phyloP scores from a whole-genome alignment of 768 basidiomycete species.

The Termitomyces heimii region DNA sequence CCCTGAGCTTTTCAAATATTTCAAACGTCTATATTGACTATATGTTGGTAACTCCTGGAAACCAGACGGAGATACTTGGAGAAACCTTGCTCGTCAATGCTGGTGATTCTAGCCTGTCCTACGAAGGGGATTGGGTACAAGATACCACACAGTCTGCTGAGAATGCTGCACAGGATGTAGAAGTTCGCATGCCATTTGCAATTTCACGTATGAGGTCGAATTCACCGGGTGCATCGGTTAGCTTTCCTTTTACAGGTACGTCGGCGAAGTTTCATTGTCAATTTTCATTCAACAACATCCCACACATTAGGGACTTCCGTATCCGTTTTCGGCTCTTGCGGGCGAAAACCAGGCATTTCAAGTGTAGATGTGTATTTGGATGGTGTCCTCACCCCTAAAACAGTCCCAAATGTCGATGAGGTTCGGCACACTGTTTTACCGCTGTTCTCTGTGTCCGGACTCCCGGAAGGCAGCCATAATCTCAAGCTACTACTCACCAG shows the following conservation, averaged over 20 bases:
- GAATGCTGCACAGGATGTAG: neutral
- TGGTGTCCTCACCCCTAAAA: neutral
- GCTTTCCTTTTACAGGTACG: slow-evolving; percentile 2
- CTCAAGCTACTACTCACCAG: neutral
- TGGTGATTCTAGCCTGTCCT: neutral
- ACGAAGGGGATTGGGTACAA: slow-evolving; percentile 1
- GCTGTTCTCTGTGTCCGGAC: neutral
- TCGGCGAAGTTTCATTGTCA: neutral
- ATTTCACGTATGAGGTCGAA: neutral
- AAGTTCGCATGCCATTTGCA: neutral
- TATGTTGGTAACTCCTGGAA: neutral
- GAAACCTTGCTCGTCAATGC: slow-evolving; percentile 2
- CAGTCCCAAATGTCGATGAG: neutral
- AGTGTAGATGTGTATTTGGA: slow-evolving; percentile 1
- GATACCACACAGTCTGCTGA: neutral
- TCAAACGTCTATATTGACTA: neutral
- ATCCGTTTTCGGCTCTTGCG: neutral
- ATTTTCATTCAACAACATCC: neutral
- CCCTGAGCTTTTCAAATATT: neutral
- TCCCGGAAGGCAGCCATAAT: neutral
- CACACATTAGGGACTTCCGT: neutral
- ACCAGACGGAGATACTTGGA: neutral
- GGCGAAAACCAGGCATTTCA: neutral
- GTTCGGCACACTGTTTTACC: neutral
- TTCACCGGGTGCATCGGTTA: neutral